Evolutionary conservation across 495 filamentous ascomycete species (phyloP), one percentile per base, ranked within the genome.

Genomic region (Extremus antarcticus): DNA sequence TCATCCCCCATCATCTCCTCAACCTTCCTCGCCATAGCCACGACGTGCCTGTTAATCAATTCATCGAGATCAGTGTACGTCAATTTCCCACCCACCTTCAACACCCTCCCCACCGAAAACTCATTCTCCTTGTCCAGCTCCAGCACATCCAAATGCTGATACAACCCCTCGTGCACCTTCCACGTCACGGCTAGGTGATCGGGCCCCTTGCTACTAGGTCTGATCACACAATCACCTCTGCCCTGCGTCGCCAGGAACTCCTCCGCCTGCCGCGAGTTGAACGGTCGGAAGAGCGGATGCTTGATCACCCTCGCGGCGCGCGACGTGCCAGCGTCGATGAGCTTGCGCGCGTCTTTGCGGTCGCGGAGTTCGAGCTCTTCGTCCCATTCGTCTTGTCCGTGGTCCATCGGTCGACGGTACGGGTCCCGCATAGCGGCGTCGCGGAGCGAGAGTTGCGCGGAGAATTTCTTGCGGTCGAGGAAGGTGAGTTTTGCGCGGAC

Each of bases 111-210:
- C 13, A 96, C 85, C 2, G 88, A 89, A 67, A 95, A 94, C 68
- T 96, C 90, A 50, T 86, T 96, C 59, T 91, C 88, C 71, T 98
- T 98, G 70, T 94, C 87, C 53, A 98, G 70, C 69, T 98, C 92
- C 19, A 98, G 78, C 32, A 98, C 94, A 67, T 98, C 94, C 53
- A 98, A 87, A 64, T 98, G 92, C 71, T 98, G 91, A 63, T 88
- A 97, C 35, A 96, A 80, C 54, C 85, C 85, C 60, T 97, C 88
- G 0, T 87, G 80, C n/a, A 98, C 88, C 71, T 97, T 98, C 92
- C 92, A 98, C 0, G 92, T 98, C 40, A 98, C 79, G 2, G 91
- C 89, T 47, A 98, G 78, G 70, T 98, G 92, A 68, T 98, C 94
- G 35, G 84, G 83, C 13, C 92, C 92, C 59, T 90, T 92, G 21